Evolutionary conservation across 164 flowering plant genomes (phyloP), one percentile per base, ranked within the genome.

Genomic region (Berberis vulgaris): DNA sequence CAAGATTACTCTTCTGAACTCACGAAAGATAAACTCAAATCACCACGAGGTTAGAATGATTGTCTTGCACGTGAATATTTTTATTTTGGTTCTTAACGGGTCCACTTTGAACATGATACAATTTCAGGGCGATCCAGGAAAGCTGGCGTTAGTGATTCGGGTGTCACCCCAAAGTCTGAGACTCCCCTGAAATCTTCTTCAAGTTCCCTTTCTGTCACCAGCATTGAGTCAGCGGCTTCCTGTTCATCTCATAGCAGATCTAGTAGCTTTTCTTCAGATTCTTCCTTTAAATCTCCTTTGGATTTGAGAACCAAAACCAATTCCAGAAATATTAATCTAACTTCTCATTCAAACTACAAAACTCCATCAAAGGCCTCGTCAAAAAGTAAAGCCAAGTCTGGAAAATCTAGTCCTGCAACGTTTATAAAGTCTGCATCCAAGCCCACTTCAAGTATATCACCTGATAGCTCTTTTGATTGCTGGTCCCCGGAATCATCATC

Each of bases 381-480:
- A 40, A 78, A 66, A 74, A 72, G 45, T 64, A 81, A 65, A 69
- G 53, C 41, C 43, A 76, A 71, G 43, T 13, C 81, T 12, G 69
- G 61, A 10, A 79, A 59, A 49, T 72, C 88, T 61, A 72, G 61
- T 63, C 72, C 76, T 43, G 73, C 85, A 12, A 68, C 81, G 65
- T 59, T 69, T 72, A 42, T 77, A 68, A 78, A 8, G 65, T 75
- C 89, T 7, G 47, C 55, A 6, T 47, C 86, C 52, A 76, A 79
- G 73, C 72, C 62, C 26, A 67, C 80, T 71, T 72, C 86, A 57
- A 80, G 73, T 64, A 73, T 72, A 65, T 89, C 89, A 63, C 84
- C 96, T 52, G 79, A 85, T 59, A 86, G 89, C 74, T 89, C 96
- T 61, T 74, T 86, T 62, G 88, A 90, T 75, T 89, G 88, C 49